Percentiles rank a stretch among this genome's conserved stretches.
These are phyloP conservation scores for Pythium dissimile DNA, from an alignment of 352 stramenopile species.

Conservation along the genomic window DNA sequence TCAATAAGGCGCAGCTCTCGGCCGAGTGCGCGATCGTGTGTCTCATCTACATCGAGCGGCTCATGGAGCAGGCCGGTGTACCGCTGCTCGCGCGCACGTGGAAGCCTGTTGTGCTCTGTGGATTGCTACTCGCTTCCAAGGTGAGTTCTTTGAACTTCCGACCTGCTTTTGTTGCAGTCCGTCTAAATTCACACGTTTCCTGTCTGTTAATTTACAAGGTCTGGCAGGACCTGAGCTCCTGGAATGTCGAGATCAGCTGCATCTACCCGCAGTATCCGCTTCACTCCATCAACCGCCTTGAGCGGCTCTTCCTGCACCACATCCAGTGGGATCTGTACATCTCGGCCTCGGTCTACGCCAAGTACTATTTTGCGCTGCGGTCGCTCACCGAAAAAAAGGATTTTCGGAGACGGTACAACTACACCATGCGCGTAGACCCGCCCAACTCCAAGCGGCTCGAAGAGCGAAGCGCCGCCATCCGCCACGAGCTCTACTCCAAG, in stretches of 20 bases:
- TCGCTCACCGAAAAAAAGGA: slow-evolving; percentile 90
- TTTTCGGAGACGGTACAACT: slow-evolving; percentile 89
- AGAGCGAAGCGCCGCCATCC: slow-evolving; percentile 77
- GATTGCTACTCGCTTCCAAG: slow-evolving; percentile 97
- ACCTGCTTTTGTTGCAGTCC: not conserved
- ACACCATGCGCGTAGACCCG: slow-evolving; percentile 83
- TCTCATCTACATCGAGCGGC: slow-evolving; percentile 98
- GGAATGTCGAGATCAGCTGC: slow-evolving; percentile 97
- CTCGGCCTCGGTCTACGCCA: slow-evolving; percentile 92
- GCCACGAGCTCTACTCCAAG: slow-evolving; percentile 82
- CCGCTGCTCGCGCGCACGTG: slow-evolving; percentile 94
- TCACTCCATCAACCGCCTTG: slow-evolving; percentile 96
- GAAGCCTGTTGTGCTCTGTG: slow-evolving; percentile 97
- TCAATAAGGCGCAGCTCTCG: slow-evolving; percentile 95
- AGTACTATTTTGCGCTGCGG: slow-evolving; percentile 99
- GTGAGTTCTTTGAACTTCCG: slow-evolving; percentile 25
- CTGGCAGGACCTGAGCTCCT: slow-evolving; percentile 98
- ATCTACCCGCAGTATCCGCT: slow-evolving; percentile 98
- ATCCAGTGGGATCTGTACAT: slow-evolving; percentile 99
- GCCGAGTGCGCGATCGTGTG: slow-evolving; percentile 99
- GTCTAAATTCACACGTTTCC: not conserved
- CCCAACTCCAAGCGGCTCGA: slow-evolving; percentile 86
- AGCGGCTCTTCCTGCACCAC: slow-evolving; percentile 95
- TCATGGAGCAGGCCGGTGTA: slow-evolving; percentile 97
- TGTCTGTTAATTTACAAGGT: slow-evolving; percentile 42